Conservation (phyloP, 305 asterid species). For the Rubia occidens region DNA sequence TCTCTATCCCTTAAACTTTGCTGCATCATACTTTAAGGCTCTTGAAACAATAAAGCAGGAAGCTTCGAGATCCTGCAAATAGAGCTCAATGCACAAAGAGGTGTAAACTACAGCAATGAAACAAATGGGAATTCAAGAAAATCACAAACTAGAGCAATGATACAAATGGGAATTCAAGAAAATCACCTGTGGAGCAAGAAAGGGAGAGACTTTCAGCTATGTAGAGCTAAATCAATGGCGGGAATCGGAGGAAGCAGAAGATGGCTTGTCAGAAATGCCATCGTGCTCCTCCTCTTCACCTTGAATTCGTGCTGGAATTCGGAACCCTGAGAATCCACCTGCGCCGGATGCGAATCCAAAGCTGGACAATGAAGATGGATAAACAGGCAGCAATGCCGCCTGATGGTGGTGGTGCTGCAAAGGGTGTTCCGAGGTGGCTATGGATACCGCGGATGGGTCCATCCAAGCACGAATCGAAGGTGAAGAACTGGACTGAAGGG, state of each 20-base stretch:
- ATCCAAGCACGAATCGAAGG: conserved; percentile 95
- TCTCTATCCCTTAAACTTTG: conserved; percentile 20
- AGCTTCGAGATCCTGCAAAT: conserved; percentile 22
- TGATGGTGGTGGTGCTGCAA: conserved; percentile 33
- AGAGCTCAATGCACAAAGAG: conserved; percentile 16
- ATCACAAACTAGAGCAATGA: conserved; percentile 4
- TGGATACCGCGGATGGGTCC: conserved; percentile 53
- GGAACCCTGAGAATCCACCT: conserved; percentile 69
- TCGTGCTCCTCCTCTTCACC: conserved; percentile 99
- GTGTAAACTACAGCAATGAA: neutral
- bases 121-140: neutral
- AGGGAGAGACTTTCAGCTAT: conserved; percentile 18
- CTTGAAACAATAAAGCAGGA: conserved; percentile 11
- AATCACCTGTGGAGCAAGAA: conserved; percentile 14
- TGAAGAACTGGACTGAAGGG: conserved; percentile 99
- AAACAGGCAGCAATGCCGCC: conserved; percentile 33
- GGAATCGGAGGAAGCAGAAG: conserved; percentile 98
- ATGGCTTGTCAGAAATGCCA: conserved; percentile 88
- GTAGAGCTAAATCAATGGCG: conserved; percentile 53
- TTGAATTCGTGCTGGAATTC: conserved; percentile 84
- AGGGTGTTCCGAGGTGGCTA: conserved; percentile 37
- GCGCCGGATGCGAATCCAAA: conserved; percentile 48
- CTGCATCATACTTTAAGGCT: conserved; percentile 15
- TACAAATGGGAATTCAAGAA: neutral
- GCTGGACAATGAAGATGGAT: conserved; percentile 44